Evolutionary conservation across 331 rosid genomes (phyloP), one percentile per base, ranked within the genome.

Genomic region (Telfairia occidentalis): DNA sequence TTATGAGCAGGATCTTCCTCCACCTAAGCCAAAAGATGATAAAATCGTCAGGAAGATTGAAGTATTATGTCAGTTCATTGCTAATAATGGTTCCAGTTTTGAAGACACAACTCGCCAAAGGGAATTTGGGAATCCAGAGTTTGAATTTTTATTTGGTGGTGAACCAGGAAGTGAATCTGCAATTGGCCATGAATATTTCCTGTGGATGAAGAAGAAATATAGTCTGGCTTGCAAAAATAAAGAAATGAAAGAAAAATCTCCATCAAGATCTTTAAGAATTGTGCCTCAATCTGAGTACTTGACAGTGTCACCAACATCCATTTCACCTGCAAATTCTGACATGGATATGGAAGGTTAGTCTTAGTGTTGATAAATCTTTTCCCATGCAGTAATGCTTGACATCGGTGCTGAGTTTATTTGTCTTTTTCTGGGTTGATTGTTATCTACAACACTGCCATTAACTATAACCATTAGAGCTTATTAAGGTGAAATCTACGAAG

Each of bases 291-390:
- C 73, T n/a, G 67, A 81, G 60, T 34, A 38, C 59, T 32, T 74
- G 73, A 85, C 72, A 9, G 71, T 48, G 72, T 81, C 87, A 78
- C 79, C 82, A 61, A 78, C 76, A 58, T 67, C 73, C 77, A 63
- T 78, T 61, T 79, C 85, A 54, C 76, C 81, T 82, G 77, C 83
- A 32, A 96, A 90, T 84, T 92, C 98, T 73, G 98, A 92, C 89
- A 89, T 92, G 97, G 98, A 92, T 85, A 92, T 92, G 97, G 98
- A 90, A 85, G 98, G 98, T 92, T 79, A 79, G 93, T 79, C 64
- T 59, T 23, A 67, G 23, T 78, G 78, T 59, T 75, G 70, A 53
- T 64, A 50, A 52, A 67, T 74, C 63, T 74, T 28, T 55, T 58
- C 55, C 45, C 7, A 34, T 34, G 60, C 28, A 4, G 57, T 37